A percentile compares a stretch with the other conserved stretches of the same genome.
phyloP scores from a whole-genome alignment of 352 stramenopile species.

The Hyaloperonospora arabidopsidis region DNA sequence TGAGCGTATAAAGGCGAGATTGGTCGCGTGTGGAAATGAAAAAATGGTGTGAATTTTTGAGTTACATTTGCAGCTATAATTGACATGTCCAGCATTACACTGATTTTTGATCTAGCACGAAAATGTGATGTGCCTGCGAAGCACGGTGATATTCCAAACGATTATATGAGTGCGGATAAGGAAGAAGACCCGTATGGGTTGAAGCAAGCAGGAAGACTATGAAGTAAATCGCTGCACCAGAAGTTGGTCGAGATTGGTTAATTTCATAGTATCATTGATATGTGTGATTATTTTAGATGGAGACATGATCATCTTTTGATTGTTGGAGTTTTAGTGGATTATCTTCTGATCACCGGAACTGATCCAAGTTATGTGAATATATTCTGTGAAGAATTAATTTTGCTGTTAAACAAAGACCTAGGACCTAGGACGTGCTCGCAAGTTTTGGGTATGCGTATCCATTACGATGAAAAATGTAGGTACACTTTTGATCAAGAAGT shows the following conservation, averaged over 20 bases:
- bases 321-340: conserved; percentile 27
- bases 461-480: neutral
- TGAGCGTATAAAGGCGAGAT: no score
- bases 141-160: no score
- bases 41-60: no score
- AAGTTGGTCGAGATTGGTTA: conserved; percentile 16
- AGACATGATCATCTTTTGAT: neutral
- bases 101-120: no score
- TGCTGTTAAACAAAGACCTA: conserved; percentile 13
- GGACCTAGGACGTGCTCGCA: conserved; percentile 17
- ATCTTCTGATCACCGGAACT: conserved; percentile 20
- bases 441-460: conserved; percentile 23
- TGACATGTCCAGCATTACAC: no score
- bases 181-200: neutral
- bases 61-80: no score
- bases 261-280: conserved; percentile 15
- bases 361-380: neutral
- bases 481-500: conserved; percentile 17
- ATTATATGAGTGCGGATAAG: no score
- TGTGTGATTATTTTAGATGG: conserved; percentile 21
- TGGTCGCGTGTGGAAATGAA: no score
- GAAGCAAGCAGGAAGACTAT: neutral
- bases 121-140: no score
- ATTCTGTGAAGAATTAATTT: conserved; percentile 4
- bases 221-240: neutral